Base-by-base conservation (phyloP, 257 asterid species). In the Mentha longifolia region DNA sequence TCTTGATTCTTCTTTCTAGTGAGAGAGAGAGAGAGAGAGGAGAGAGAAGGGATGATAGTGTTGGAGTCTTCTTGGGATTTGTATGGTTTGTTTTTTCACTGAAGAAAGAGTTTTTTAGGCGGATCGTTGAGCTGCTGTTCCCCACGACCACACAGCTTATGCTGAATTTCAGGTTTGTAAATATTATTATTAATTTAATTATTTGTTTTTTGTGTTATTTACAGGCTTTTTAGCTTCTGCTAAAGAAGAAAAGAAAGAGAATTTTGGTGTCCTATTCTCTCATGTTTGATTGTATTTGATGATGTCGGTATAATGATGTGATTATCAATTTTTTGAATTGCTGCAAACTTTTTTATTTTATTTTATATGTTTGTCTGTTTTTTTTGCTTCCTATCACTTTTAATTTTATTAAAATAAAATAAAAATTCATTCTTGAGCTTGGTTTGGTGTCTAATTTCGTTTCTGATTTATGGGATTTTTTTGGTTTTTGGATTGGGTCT, bases 11-110 rank as follows among this genome's bases (percentile, higher is more conserved):
- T 54, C 39, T 42, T 52, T 55, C 60, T 16, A 42, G 43, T 52
- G 69, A 22, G 77, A 14, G 56, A 43, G 72, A 50, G 56, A 43
- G 72, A 50, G 78, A 51, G 72, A 6, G 52, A 14, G 31, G 39
- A 60, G 72, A 60, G 66, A 56, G 50, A 37, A 64, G 20, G 61
- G 74, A 19, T 76, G 77, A 76, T 67, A 39, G 61, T 60, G 78
- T 67, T 69, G 74, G 42, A 61, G 77, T 70, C 62, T 81, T 70
- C 62, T 81, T 66, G 91, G 91, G 95, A 88, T 89, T 81, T 74
- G 85, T 51, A 51, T n/a, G n/a, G n/a, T n/a, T 51, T 12, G 72
- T 35, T 71, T 77, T 77, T 83, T 78, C 51, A 37, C 71, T 78
- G 42, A 67, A 81, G 85, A 57, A 35, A 35, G 39, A 42, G 13